Base-by-base conservation (phyloP, 805 yeast species). In the Wickerhamomyces mucosus region DNA sequence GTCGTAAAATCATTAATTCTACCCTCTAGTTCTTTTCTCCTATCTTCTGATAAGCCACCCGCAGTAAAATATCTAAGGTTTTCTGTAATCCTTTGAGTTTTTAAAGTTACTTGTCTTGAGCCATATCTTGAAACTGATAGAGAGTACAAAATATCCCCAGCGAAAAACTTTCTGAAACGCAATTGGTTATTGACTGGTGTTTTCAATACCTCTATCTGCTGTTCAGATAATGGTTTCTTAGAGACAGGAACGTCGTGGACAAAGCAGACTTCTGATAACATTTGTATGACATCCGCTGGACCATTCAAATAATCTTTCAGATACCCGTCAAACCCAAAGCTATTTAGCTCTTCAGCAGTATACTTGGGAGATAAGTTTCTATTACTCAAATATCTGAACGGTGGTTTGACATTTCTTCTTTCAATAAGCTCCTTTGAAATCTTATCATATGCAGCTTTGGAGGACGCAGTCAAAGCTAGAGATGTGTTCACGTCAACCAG, bases 281-380 rank as follows among this genome's bases (percentile, higher is more conserved):
- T 84, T 33, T 67, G 64, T 31, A 84, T 49, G 1, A 89, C 94
- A 8, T 69, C 68, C 6, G 53, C 47, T 1, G 95, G 95, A 1
- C 95, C 97, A 3, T 57, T 54, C 3, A 89, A 46, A 39, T 72
- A 72, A 44, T 92, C 96, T 3, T 69, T 54, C 17, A 86, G 42
- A 46, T 72, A 83, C 1, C 95, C 92, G 34, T 82, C 95, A 52
- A 92, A 86, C 0, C 95, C 95, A 15, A 61, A 53, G 0, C 35
- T 21, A 18, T 40, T 45, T 3, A 85, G 43, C 29, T 64, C 48
- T 7, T 59, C 60, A 3, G 35, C 38, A 32, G 61, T 32, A 17
- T 50, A 36, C 18, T 45, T 51, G 22, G 45, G 58, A 24, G 34
- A 28, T 28, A 34, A 39, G 32, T 30, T 15, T 6, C 24, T 31